These are phyloP conservation scores for Anethum foeniculum DNA, from an alignment of 140 eudicot species.

Conservation along the genomic window DNA sequence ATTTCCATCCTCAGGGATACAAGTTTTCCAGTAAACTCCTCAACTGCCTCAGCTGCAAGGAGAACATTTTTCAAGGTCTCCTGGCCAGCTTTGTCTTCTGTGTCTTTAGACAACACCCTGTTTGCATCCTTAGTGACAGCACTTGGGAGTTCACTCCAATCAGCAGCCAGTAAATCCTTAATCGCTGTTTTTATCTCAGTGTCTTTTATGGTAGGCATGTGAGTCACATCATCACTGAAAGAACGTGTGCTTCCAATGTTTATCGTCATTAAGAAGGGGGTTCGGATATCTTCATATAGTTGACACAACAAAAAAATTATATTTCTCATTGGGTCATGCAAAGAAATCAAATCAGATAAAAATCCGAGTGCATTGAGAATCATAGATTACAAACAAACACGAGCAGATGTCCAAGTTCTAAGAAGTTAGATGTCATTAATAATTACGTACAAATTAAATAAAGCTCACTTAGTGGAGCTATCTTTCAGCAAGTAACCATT, in stretches of 20 bases:
- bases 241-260: slow-evolving; percentile 52
- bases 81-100: slow-evolving; percentile 63
- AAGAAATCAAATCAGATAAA: not conserved
- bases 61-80: slow-evolving; percentile 70
- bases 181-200: slow-evolving; percentile 52
- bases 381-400: not conserved
- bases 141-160: slow-evolving; percentile 77
- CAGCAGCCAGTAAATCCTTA: slow-evolving; percentile 78
- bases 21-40: slow-evolving; percentile 77
- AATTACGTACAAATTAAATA: not conserved
- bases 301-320: not conserved
- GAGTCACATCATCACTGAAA: slow-evolving; percentile 58
- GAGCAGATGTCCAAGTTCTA: not conserved
- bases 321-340: not conserved
- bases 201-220: slow-evolving; percentile 64
- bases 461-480: not conserved
- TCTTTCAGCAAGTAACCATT: not conserved
- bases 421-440: not conserved
- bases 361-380: not conserved
- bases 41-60: slow-evolving; percentile 96
- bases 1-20: slow-evolving; percentile 73
- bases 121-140: slow-evolving; percentile 49
- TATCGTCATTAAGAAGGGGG: slow-evolving; percentile 38
- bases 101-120: slow-evolving; percentile 58
- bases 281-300: slow-evolving; percentile 23